These are phyloP conservation scores for Aureobasidium vineae DNA, from an alignment of 2,329 filamentous ascomycete genomes.

Conservation along the genomic window DNA sequence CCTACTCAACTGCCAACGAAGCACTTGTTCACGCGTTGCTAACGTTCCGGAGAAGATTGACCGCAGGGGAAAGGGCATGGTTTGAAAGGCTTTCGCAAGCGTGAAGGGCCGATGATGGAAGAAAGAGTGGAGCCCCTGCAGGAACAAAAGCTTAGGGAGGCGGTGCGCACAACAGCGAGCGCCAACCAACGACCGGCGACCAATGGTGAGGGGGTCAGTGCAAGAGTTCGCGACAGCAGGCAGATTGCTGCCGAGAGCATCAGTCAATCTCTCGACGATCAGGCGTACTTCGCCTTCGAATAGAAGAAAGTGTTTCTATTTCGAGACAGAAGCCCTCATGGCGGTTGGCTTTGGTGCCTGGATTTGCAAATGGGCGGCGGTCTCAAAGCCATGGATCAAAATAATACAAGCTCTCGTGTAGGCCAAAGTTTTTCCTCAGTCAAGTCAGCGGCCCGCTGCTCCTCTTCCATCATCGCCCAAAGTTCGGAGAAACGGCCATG, in stretches of 20 bases:
- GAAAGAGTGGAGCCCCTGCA: constrained; percentile 27
- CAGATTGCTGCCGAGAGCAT: constrained; percentile 19
- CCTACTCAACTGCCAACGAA: constrained; percentile 9
- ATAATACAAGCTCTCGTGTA: constrained; percentile 21
- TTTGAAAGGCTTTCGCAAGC: constrained; percentile 10
- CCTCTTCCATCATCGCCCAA: constrained; percentile 24
- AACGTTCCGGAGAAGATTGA: constrained; percentile 1
- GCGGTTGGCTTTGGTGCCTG: constrained; percentile 21
- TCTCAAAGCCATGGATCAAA: constrained; percentile 10
- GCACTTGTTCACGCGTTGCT: background rate
- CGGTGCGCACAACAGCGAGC: constrained; percentile 23
- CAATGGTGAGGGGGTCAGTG: constrained; percentile 17
- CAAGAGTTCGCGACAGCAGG: constrained; percentile 24
- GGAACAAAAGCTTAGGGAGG: constrained; percentile 26
- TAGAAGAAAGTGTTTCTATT: constrained; percentile 24
- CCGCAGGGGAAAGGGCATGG: constrained; percentile 15
- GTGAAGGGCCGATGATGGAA: constrained; percentile 26
- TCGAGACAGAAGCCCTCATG: background rate
- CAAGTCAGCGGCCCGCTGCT: constrained; percentile 11
- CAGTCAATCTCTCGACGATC: constrained; percentile 18
- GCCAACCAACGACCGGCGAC: constrained; percentile 5
- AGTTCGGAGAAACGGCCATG: constrained; percentile 13
- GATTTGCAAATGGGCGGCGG: background rate
- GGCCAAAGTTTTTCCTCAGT: background rate
- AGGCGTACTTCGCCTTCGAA: constrained; percentile 22